Base-by-base conservation (phyloP, 1,139 yeast species). In the Saccharomycopsis crataegensis region DNA sequence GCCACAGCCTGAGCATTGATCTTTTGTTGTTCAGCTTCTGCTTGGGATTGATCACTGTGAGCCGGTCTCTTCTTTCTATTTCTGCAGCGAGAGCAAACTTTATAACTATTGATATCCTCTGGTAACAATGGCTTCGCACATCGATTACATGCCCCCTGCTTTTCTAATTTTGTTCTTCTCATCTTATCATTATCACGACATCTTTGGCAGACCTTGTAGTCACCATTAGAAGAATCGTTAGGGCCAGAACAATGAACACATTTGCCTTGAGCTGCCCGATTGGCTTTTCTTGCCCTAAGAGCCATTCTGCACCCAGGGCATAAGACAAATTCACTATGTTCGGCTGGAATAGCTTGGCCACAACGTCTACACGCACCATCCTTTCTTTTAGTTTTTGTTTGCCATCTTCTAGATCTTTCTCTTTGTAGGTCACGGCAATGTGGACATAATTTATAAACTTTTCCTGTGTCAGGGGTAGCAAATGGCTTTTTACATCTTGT, bases 231-330 rank as follows among this genome's bases (percentile, higher is more conserved):
- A 49, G 66, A 66, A 57, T 79, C 80, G 49, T 80, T 71, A 2
- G 83, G 82, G 0, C 86, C 86, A 1, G 82, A 72, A 60, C 88
- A 82, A 62, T 82, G 87, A 8, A 82, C 84, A 67, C 88, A 82
- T 61, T 76, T 76, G 0, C 88, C 87, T 60, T 75, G 77, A 11
- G 81, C 80, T 7, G 80, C 83, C 43, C 88, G 68, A 57, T 72
- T 74, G 0, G 81, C 80, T 61, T 82, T 82, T 50, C 82, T 68
- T 5, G 75, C 70, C 56, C 86, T 70, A 46, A 82, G 68, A 51
- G 76, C 75, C 60, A 71, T 74, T 42, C 88, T 70, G 62, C 88
- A 82, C 40, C 70, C 71, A 1, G 82, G 80, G 67, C 88, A 82
- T 52, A 82, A 67, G 0, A 80, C 86, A 65, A 68, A 82, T 55